These are phyloP conservation scores for Xylariomycetidae sp. DNA, from an alignment of 2,329 filamentous ascomycete species.

Conservation along the genomic window DNA sequence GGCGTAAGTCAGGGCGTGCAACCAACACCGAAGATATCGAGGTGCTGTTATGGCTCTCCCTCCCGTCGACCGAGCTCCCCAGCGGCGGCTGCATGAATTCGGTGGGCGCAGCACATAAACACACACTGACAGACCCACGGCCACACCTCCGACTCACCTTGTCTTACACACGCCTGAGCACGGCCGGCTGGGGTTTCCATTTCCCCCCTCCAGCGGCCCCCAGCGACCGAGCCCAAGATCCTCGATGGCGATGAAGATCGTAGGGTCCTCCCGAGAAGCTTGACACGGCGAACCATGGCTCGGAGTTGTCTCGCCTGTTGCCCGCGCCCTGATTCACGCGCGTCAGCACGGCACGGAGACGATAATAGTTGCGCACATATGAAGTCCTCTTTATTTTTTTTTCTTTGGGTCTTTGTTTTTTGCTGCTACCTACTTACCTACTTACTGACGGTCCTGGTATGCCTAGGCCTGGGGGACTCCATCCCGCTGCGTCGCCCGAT, in stretches of 20 bases:
- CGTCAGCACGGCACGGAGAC: too few species aligned
- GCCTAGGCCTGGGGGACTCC: too few species aligned
- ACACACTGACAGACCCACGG: background rate
- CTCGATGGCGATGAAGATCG: slow-evolving; percentile 1
- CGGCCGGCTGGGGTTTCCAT: background rate
- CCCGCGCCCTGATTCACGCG: background rate
- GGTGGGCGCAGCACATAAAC: background rate
- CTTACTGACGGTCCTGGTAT: too few species aligned
- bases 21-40: too few species aligned
- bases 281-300: slow-evolving; percentile 2
- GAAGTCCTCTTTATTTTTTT: too few species aligned
- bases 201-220: background rate
- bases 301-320: slow-evolving; percentile 1
- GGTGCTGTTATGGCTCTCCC: background rate
- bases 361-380: too few species aligned
- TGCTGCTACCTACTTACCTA: too few species aligned
- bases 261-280: slow-evolving; percentile 3
- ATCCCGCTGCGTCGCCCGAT: too few species aligned
- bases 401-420: too few species aligned
- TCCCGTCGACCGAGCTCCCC: background rate
- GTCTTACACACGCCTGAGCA: background rate
- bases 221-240: background rate
- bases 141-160: background rate
- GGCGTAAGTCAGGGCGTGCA: background rate
- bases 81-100: background rate